Percentiles rank a stretch among this genome's conserved stretches.
phyloP scores from a whole-genome alignment of 345 rosid species.

The Hirschfeldia incana region DNA sequence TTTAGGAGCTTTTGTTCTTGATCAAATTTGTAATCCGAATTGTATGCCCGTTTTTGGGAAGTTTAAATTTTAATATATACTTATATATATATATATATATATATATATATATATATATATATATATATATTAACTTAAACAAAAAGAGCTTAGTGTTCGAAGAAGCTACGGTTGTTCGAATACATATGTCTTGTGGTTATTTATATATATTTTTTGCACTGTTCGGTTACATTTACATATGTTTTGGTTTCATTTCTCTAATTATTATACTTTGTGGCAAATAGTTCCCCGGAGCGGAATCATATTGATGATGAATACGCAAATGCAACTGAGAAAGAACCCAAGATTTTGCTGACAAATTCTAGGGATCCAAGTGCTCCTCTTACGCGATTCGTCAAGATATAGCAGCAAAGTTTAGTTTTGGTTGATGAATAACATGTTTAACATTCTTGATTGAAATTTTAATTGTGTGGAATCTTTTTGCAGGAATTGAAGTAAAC shows the following conservation, averaged over 20 bases:
- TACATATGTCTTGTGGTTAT: not conserved
- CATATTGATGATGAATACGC: constrained; percentile 95
- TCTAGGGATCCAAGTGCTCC: constrained; percentile 91
- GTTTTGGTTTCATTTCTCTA: not conserved
- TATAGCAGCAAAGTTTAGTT: constrained; percentile 15
- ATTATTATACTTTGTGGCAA: constrained; percentile 14
- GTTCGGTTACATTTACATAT: too few relatives aligned
- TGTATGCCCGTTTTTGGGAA: too few relatives aligned
- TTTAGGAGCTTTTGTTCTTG: not conserved
- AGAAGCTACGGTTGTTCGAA: too few relatives aligned
- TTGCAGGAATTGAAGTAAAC: constrained; percentile 85
- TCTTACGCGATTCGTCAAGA: constrained; percentile 77
- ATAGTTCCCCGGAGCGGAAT: constrained; percentile 53
- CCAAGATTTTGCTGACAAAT: constrained; percentile 80
- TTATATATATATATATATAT: too few relatives aligned
- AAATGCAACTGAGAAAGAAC: constrained; percentile 61
- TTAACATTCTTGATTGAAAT: not conserved
- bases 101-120: too few relatives aligned
- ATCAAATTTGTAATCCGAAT: not conserved
- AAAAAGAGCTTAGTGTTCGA: too few relatives aligned
- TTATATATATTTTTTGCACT: not conserved
- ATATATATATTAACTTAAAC: too few relatives aligned
- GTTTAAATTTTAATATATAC: too few relatives aligned
- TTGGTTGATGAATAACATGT: not conserved
- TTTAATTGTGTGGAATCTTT: not conserved